phyloP scores from a whole-genome alignment of 305 asterid species.

The Ilex paraguariensis region DNA sequence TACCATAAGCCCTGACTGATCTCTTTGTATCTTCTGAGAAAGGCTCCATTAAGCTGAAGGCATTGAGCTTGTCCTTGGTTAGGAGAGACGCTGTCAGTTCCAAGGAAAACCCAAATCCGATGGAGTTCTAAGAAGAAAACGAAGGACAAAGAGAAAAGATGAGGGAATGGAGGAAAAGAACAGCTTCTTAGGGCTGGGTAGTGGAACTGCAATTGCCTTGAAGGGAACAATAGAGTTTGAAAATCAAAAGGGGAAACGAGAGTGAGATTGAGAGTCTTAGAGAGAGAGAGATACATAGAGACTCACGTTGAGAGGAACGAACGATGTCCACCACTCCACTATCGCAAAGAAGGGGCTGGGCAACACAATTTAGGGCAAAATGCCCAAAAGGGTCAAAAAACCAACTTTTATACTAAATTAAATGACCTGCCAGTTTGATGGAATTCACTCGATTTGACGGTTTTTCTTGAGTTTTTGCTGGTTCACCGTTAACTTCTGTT shows the following conservation, averaged over 20 bases:
- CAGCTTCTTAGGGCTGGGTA: conserved; percentile 31
- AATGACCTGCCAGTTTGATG: too few species aligned
- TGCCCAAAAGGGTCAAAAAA: too few species aligned
- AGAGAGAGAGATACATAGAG: too few species aligned
- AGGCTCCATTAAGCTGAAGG: conserved; percentile 88
- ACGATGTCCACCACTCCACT: too few species aligned
- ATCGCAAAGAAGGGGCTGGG: too few species aligned
- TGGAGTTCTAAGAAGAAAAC: conserved; percentile 15
- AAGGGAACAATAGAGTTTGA: conserved; percentile 50
- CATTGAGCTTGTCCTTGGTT: conserved; percentile 75
- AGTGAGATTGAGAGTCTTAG: conserved; percentile 40
- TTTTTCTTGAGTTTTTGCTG: too few species aligned
- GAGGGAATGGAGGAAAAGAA: conserved; percentile 42
- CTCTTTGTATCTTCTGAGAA: conserved; percentile 38
- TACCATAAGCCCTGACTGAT: conserved; percentile 79
- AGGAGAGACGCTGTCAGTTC: conserved; percentile 64
- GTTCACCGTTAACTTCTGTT: too few species aligned
- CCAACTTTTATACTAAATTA: too few species aligned
- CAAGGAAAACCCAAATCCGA: conserved; percentile 33
- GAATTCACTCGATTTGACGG: too few species aligned
- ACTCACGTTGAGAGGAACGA: too few species aligned
- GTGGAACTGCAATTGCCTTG: conserved; percentile 45
- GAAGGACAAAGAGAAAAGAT: conserved; percentile 32
- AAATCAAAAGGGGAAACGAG: conserved; percentile 30
- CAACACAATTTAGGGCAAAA: too few species aligned